Evolutionary conservation across 768 basidiomycete species (phyloP).

Genomic region (Pholiota microspora): DNA sequence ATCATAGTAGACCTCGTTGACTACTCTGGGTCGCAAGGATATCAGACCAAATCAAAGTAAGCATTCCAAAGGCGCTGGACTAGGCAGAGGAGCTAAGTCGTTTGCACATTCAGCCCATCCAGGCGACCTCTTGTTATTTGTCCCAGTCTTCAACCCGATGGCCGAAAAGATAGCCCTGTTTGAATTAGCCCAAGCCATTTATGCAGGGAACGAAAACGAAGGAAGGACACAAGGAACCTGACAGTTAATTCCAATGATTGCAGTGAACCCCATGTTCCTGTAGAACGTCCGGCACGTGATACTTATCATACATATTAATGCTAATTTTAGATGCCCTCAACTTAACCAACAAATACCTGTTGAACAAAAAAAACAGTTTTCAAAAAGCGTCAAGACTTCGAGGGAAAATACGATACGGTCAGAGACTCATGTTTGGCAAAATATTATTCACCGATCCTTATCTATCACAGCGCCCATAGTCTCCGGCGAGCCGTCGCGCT

Average conservation of each 20-base stretch:
- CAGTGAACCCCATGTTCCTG: neutral
- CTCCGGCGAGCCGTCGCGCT: neutral
- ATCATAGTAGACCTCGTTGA: neutral
- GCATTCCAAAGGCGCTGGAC: neutral
- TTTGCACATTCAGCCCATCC: no score
- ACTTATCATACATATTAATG: neutral
- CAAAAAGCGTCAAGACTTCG: no score
- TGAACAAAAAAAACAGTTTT: no score
- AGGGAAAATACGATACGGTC: neutral
- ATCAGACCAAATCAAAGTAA: neutral
- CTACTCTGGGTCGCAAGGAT: neutral
- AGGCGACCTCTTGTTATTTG: no score
- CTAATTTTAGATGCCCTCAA: neutral
- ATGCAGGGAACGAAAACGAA: neutral
- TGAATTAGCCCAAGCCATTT: neutral
- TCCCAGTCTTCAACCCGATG: no score
- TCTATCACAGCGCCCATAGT: neutral
- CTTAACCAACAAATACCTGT: neutral
- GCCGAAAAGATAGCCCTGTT: neutral
- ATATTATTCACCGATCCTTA: neutral
- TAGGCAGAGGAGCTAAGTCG: no score
- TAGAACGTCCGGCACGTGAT: neutral
- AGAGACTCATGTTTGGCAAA: neutral
- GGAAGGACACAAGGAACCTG: neutral
- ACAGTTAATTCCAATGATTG: neutral